phyloP scores from a whole-genome alignment of 768 basidiomycete genomes.

The Boletus sp. region DNA sequence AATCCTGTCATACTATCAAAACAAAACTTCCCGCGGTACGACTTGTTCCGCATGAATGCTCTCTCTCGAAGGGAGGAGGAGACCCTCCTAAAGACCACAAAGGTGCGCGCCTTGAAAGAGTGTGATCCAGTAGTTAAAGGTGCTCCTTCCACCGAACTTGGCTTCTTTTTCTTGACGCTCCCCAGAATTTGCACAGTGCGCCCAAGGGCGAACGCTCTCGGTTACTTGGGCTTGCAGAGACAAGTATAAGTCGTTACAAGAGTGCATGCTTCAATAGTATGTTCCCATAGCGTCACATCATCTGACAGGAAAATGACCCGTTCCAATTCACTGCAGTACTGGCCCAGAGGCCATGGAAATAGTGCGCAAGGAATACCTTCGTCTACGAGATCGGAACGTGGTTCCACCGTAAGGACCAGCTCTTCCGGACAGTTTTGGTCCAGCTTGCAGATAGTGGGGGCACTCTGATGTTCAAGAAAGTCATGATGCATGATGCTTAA shows the following conservation, averaged over 20 bases:
- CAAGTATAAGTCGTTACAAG: conserved; percentile 65
- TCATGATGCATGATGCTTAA: neutral
- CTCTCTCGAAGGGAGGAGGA: conserved; percentile 89
- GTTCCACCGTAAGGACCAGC: neutral
- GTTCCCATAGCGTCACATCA: conserved; percentile 25
- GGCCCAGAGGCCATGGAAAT: conserved; percentile 70
- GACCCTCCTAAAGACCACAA: conserved; percentile 76
- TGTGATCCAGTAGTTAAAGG: conserved; percentile 78
- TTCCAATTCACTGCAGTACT: conserved; percentile 44
- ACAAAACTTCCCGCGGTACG: conserved; percentile 3
- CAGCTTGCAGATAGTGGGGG: neutral
- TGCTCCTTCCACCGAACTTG: neutral
- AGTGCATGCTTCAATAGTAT: conserved; percentile 79
- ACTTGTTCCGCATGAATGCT: conserved; percentile 59
- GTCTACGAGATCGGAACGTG: conserved; percentile 45
- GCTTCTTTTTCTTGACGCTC: neutral
- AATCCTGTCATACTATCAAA: neutral
- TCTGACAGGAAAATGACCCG: neutral
- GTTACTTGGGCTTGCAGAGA: conserved; percentile 82
- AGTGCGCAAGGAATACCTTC: conserved; percentile 70
- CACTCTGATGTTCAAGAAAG: neutral
- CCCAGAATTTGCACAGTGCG: conserved; percentile 82
- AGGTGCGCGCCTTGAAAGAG: conserved; percentile 72
- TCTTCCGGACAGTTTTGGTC: neutral
- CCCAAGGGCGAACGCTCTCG: conserved; percentile 74